A percentile compares a stretch with the other conserved stretches of the same genome.
Evolutionary conservation across 2,329 filamentous ascomycete species (phyloP).

Genomic region (Amphichorda felina): DNA sequence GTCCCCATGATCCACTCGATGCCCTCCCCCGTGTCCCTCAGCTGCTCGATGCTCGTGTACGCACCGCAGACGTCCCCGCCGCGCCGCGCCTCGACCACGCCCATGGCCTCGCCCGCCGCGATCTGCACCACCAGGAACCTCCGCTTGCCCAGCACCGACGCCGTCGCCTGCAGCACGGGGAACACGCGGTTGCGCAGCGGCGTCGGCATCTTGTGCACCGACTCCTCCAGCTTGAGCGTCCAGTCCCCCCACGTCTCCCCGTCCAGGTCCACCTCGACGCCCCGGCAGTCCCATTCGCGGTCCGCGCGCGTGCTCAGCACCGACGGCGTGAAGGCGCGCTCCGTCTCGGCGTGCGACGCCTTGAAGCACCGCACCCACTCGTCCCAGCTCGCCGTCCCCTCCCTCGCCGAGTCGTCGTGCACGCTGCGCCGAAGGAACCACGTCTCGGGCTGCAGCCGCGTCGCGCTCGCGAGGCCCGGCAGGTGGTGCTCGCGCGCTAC

Average conservation of each 20-base stretch:
- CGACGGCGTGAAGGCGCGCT: conserved; percentile 25
- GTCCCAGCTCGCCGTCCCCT: conserved; percentile 46
- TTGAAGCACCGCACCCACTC: conserved; percentile 53
- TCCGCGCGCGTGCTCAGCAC: conserved; percentile 21
- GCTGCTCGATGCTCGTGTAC: conserved; percentile 55
- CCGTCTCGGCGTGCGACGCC: conserved; percentile 27
- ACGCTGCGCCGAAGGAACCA: conserved; percentile 55
- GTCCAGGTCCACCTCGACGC: conserved; percentile 21
- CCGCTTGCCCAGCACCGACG: conserved; percentile 24
- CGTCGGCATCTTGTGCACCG: conserved; percentile 50
- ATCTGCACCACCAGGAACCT: conserved; percentile 47
- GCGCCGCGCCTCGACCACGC: conserved; percentile 22
- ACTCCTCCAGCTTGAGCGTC: conserved; percentile 45
- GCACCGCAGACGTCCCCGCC: conserved; percentile 32
- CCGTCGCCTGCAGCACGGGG: conserved; percentile 51
- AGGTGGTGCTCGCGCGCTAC: conserved; percentile 21
- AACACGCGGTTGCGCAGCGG: conserved; percentile 56
- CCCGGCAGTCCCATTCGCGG: conserved; percentile 32
- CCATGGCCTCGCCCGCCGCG: conserved; percentile 25
- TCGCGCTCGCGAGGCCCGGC: conserved; percentile 8
- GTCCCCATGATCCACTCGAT: conserved; percentile 69
- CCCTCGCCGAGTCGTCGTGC: conserved; percentile 38
- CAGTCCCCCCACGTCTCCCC: conserved; percentile 33
- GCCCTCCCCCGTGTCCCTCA: conserved; percentile 35
- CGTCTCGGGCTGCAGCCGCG: conserved; percentile 28